These are phyloP conservation scores for Colletotrichum kahawae DNA, from an alignment of 2,329 filamentous ascomycete genomes.

Conservation along the genomic window DNA sequence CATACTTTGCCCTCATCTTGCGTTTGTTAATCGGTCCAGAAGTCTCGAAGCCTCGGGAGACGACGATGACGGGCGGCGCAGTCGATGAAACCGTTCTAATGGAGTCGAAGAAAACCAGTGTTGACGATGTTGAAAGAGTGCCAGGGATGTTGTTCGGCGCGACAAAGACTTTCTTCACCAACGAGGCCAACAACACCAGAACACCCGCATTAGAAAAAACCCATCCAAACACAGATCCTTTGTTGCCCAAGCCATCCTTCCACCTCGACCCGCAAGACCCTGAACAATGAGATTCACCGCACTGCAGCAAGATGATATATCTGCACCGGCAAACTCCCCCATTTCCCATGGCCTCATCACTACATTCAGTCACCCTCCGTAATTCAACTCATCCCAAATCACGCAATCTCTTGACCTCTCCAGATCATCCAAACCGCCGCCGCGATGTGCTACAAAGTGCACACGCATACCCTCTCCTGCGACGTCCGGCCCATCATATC, in stretches of 20 bases:
- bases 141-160: fast-evolving
- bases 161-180: neutral
- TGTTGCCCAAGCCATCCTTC: neutral
- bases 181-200: neutral
- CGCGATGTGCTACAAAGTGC: constrained; percentile 25
- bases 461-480: constrained; percentile 32
- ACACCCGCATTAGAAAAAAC: neutral
- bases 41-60: too few relatives aligned
- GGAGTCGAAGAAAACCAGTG: neutral
- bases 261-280: neutral
- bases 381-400: neutral
- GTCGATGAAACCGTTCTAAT: neutral
- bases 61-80: neutral
- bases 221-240: neutral
- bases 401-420: fast-evolving
- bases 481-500: constrained; percentile 32
- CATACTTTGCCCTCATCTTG: neutral
- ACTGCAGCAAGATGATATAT: fast-evolving
- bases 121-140: neutral
- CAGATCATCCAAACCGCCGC: neutral
- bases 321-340: neutral
- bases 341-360: neutral
- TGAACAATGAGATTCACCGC: neutral
- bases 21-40: too few relatives aligned
- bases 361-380: neutral